Base-by-base conservation (phyloP, 805 yeast genomes). In the Metschnikowia koreensis region DNA sequence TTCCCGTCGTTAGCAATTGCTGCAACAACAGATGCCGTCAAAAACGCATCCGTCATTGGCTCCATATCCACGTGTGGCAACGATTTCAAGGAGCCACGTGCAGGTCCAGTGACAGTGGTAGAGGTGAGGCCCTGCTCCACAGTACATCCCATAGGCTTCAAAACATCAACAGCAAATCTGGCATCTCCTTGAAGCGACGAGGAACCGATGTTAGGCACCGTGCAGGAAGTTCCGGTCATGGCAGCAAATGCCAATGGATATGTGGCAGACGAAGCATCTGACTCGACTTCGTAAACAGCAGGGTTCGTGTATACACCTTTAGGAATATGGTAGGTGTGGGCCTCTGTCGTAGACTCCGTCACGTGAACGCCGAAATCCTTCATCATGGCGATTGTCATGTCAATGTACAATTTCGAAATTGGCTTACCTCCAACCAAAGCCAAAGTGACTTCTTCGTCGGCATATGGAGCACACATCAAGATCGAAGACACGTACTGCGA, bases 21-120 rank as follows among this genome's bases (percentile, higher is more conserved):
- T 34, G 98, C 99, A 16, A 91, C 96, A 11, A 94, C 97, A 48
- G 96, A 82, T 0, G 99, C 99, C 13, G 99, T 94, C 63, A 94
- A 76, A 67, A 94, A 94, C 0, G 99, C 99, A 70, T 94, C 99
- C 0, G 99, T 94, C 99, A 94, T 94, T 49, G 99, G 98, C 72
- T 94, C 99, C 99, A 94, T 94, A 66, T 94, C 97, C 51, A 94
- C 86, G 55, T 76, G 80, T 11, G 83, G 75, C 56, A 94, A 74
- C 7, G 96, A 89, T 62, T 77, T 80, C 58, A 94, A 76, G 0
- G 69, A 54, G 13, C 96, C 96, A 38, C 71, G 70, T 16, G 87
- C 75, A 6, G 97, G 97, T 44, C 97, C 98, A 40, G 86, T 82
- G 8, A 94, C 98, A 0, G 97, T 91, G 0, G 99, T 94, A 2